Base-by-base conservation (phyloP, 225 moss, liverwort and hornwort species). In the Pleurozium schreberi region DNA sequence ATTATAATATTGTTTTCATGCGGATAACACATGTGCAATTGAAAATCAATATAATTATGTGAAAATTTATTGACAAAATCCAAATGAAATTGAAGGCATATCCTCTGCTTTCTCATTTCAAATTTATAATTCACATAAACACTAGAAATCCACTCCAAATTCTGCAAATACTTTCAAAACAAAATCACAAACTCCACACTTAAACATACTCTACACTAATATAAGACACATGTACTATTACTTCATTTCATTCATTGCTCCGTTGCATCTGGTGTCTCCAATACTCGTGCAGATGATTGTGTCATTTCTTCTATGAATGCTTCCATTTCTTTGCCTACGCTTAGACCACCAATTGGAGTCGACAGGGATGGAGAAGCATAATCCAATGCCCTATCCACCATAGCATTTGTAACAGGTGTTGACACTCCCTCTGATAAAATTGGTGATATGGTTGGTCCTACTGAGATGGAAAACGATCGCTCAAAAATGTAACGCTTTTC, bases 311-410 rank as follows among this genome's bases (percentile, higher is more conserved):
- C 7, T 9, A n/a, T 10, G 2, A 7, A n/a, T n/a, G 4, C 22
- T 12, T 22, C 1, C 0, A 1, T 12, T 21, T 22, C 21, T 21
- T n/a, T 0, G 0, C 12, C 1, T 4, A 12, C 2, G 22, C 7
- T 68, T 21, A 7, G 4, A 22, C 21, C n/a, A 68, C 22, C 12
- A 6, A 68, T n/a, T 68, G 12, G 67, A 11, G 5, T 21, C 22
- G n/a, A 0, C 22, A 12, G 12, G 0, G 12, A 22, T 1, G 10
- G 12, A 22, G n/a, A 68, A 2, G 12, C 4, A 0, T 38, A 38
- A 6, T 67, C 0, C 11, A 67, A 65, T 10, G 10, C 10, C 19
- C 65, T 65, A 36, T 65, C 36, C 6, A 36, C 38, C 6, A 38
- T 66, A 3, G 11, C 1, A 0, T 11, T 66, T 19, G 20, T 10